phyloP scores from a whole-genome alignment of 2,329 filamentous ascomycete species.

The Aspergillus quadrilineatus region DNA sequence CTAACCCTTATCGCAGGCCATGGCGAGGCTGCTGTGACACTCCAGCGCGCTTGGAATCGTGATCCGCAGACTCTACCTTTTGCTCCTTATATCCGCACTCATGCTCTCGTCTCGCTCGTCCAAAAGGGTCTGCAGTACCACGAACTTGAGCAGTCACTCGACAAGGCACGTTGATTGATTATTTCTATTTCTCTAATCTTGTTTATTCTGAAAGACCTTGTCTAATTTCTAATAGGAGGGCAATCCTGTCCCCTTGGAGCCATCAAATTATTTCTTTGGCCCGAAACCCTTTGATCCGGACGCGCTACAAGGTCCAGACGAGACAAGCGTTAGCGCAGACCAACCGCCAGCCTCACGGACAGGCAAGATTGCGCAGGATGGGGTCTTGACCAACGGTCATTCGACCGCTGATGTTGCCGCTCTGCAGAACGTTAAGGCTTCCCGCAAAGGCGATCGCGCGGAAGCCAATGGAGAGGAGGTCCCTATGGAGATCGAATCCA shows the following conservation, averaged over 20 bases:
- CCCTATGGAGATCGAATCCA: slow-evolving; percentile 44
- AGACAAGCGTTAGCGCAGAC: slow-evolving; percentile 31
- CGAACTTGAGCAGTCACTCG: slow-evolving; percentile 50
- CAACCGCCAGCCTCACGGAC: slow-evolving; percentile 31
- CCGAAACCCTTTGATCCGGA: slow-evolving; percentile 40
- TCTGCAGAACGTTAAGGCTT: slow-evolving; percentile 33
- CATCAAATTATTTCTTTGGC: slow-evolving; percentile 49
- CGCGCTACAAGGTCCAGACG: slow-evolving; percentile 29
- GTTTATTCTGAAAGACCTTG: slow-evolving; percentile 2
- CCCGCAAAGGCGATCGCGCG: slow-evolving; percentile 33
- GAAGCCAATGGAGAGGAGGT: slow-evolving; percentile 36
- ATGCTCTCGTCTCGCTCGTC: slow-evolving; percentile 61
- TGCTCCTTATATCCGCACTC: slow-evolving; percentile 57
- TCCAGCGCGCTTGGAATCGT: slow-evolving; percentile 63
- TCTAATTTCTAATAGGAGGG: slow-evolving; percentile 35
- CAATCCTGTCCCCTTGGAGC: slow-evolving; percentile 34
- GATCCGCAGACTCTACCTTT: slow-evolving; percentile 63
- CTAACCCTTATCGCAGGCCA: slow-evolving; percentile 44
- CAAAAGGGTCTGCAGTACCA: slow-evolving; percentile 62
- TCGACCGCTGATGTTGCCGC: slow-evolving; percentile 27
- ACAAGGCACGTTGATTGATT: slow-evolving; percentile 43
- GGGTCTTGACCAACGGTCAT: slow-evolving; percentile 38
- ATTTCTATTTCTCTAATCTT: slow-evolving; percentile 6
- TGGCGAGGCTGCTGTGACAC: slow-evolving; percentile 59
- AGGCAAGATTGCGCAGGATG: slow-evolving; percentile 37